These are phyloP conservation scores for Apiospora pterosperma DNA, from an alignment of 2,329 filamentous ascomycete species.

Conservation along the genomic window DNA sequence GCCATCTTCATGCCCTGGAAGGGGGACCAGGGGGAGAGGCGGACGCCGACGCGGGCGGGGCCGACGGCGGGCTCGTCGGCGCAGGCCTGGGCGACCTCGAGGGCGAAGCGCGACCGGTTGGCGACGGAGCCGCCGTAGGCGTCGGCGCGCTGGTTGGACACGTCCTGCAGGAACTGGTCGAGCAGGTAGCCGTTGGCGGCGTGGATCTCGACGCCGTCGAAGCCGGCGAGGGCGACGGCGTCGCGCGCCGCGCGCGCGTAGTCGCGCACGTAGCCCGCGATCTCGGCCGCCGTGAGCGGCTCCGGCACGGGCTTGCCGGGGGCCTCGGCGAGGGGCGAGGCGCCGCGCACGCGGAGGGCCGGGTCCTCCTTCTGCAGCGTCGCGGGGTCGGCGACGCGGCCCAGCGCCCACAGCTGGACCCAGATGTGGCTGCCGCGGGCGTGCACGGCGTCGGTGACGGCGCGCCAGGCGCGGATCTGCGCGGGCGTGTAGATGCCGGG, in stretches of 20 bases:
- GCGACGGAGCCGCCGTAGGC: conserved; percentile 52
- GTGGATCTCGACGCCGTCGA: conserved; percentile 15
- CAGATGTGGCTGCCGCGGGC: conserved; percentile 55
- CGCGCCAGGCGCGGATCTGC: conserved; percentile 52
- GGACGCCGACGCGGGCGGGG: conserved; percentile 42
- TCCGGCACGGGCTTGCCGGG: conserved; percentile 7
- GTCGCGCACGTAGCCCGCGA: conserved; percentile 10
- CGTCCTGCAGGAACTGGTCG: conserved; percentile 54
- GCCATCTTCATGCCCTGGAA: conserved; percentile 57
- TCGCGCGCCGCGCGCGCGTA: conserved; percentile 16
- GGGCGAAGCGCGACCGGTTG: conserved; percentile 47
- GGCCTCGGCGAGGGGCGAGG: conserved; percentile 6
- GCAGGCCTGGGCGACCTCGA: conserved; percentile 51
- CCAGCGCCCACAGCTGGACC: conserved; percentile 59
- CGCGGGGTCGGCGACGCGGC: conserved; percentile 45
- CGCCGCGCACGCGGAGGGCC: conserved; percentile 15
- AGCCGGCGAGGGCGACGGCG: conserved; percentile 11
- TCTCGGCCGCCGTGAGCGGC: conserved; percentile 23
- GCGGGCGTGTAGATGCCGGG: conserved; percentile 51
- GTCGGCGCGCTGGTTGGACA: conserved; percentile 51
- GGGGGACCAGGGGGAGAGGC: conserved; percentile 47
- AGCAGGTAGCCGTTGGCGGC: conserved; percentile 45
- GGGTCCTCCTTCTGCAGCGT: conserved; percentile 21
- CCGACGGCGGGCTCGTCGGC: conserved; percentile 40
- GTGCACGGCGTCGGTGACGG: conserved; percentile 56